phyloP scores from a whole-genome alignment of 2,329 filamentous ascomycete species.

The Coniochaeta sp. region DNA sequence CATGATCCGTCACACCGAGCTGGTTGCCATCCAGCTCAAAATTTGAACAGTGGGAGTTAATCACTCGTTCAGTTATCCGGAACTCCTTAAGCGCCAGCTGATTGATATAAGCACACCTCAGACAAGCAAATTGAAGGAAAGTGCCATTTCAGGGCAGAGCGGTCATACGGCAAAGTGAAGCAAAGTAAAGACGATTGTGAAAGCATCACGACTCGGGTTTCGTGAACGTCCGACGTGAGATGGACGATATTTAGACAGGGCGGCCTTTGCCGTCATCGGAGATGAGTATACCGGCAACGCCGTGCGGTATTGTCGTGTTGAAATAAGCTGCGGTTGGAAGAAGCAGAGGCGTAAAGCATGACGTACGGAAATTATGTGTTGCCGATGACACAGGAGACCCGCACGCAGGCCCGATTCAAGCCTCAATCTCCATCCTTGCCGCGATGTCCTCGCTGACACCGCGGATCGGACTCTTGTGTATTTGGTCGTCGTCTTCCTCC shows the following conservation, averaged over 20 bases:
- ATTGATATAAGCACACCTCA: neutral
- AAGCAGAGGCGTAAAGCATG: neutral
- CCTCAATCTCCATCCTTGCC: conserved; percentile 53
- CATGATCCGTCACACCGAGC: neutral
- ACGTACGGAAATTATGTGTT: neutral
- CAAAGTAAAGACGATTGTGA: neutral
- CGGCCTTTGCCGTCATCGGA: too few relatives aligned
- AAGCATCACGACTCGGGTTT: neutral
- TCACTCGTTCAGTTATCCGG: neutral
- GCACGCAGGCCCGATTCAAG: neutral
- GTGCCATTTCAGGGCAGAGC: neutral
- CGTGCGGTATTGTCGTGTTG: too few relatives aligned
- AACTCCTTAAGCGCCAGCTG: neutral
- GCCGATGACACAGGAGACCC: neutral
- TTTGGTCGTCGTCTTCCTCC: conserved; percentile 21
- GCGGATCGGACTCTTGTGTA: conserved; percentile 35
- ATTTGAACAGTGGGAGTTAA: neutral
- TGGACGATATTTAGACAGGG: too few relatives aligned
- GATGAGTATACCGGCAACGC: too few relatives aligned
- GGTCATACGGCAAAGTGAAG: neutral
- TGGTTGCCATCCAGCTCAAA: neutral
- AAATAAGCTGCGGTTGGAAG: too few relatives aligned
- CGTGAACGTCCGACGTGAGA: neutral
- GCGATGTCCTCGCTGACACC: conserved; percentile 58
- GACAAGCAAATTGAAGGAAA: neutral